Evolutionary conservation across 1,284 basidiomycete species (phyloP), one percentile per base, ranked within the genome.

Genomic region (Vanrija pseudolonga): DNA sequence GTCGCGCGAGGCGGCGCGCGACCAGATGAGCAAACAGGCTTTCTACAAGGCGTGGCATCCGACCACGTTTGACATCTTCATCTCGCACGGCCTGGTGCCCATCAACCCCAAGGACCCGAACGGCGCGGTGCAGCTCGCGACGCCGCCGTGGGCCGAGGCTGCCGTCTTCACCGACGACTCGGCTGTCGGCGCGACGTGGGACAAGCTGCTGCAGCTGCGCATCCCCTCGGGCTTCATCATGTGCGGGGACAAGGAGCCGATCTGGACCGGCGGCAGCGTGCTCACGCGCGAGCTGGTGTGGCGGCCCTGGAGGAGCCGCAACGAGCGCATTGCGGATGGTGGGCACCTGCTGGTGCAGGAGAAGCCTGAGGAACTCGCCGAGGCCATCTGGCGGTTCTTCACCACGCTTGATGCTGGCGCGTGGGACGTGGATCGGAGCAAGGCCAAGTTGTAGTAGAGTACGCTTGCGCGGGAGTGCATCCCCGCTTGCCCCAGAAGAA

Each of bases 71-170:
- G 77, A 82, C 17, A 59, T 80, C 4, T 92, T 90, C 68, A 76
- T 91, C 36, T 78, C 85, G 22, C 82, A 85, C 60, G 89, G 82
- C 7, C 76, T 90, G 6, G 79, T 80, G 57, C 70, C 68, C 6
- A 50, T 77, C 22, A 47, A 51, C 18, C 41, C 45, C 17, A 4
- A 18, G 20, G 22, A 28, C 11, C 50, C 57, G 4, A 45, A 55
- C 43, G 46, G 41, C 11, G 17, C 36, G 11, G 69, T 74, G 4
- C 59, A 62, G 36, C 60, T 74, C 12, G 62, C 68, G 7, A 71
- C 69, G 12, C 64, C 69, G 23, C 40, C 53, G 5, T 71, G 69
- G 64, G 63, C 61, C 15, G 72, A 73, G 52, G 64, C 64, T 7
- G 57, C 62, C n/a, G 59, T 69, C 6, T 74, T 74, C 54, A 54